Base-by-base conservation (phyloP, 2,329 filamentous ascomycete genomes). In the Colletotrichum sp. region DNA sequence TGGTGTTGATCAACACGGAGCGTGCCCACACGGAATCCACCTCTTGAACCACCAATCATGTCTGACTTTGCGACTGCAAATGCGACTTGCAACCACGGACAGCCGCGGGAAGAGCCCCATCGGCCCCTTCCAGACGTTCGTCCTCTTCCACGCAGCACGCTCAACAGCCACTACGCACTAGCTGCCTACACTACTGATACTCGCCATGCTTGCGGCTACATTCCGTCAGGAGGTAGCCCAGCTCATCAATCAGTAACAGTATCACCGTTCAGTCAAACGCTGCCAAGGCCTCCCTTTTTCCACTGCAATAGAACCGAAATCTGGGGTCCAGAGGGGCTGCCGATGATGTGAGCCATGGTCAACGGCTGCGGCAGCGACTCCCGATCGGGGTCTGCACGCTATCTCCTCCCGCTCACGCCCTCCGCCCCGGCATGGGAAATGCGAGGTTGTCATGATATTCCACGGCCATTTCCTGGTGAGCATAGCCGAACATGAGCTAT, bases 231-330 rank as follows among this genome's bases (percentile, higher is more conserved):
- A 72, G 30, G 55, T 28, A 52, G 72, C 24, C 44, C 60, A 62
- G 63, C 34, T 76, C 74, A 74, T 74, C 70, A 76, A 76, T 74
- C 74, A 74, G 74, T 65, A 65, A 76, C 74, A 62, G 44, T 66
- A 30, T 74, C 74, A 63, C 32, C 59, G 9, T 52, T 49, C 34
- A 30, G 62, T 65, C 74, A 76, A 74, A 76, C 73, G 34, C 59
- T 68, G 74, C 74, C 64, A 76, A 76, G 64, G 34, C 60, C 26
- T 39, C 74, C 55, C 26, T 63, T 44, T 39, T 63, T 21, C 55
- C 39, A 24, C 69, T 65, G 26, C 32, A 72, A 66, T 49, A 59
- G 32, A 64, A 55, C 64, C 34, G 39, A 34, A 69, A 67, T 69
- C 49, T 32, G 74, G 65, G 63, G 70, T 64, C 62, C 59, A 16